Evolutionary conservation across 352 stramenopile species (phyloP).

Genomic region (Pythium dissimile): DNA sequence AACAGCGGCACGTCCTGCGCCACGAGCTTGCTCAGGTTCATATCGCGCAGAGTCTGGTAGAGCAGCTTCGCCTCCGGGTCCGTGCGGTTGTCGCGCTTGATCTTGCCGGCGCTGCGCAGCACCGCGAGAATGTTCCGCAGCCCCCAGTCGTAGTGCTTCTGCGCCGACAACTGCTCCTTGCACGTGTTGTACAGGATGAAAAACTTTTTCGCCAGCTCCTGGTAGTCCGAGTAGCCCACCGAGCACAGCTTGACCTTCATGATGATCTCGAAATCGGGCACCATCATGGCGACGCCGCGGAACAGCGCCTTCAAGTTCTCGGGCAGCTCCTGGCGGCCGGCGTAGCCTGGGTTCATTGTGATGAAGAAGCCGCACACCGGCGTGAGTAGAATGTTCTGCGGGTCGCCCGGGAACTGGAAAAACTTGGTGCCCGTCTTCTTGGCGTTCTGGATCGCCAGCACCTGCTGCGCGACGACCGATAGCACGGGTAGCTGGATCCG

Average conservation of each 20-base stretch:
- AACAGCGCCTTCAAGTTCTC: constrained; percentile 98
- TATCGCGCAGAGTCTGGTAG: constrained; percentile 92
- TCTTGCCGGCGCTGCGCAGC: constrained; percentile 85
- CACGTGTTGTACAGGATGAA: constrained; percentile 90
- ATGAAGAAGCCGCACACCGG: constrained; percentile 98
- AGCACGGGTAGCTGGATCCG: constrained; percentile 95
- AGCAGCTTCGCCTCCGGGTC: constrained; percentile 86
- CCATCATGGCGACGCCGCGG: constrained; percentile 90
- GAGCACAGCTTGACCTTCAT: constrained; percentile 96
- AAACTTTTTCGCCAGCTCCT: constrained; percentile 91
- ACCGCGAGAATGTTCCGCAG: constrained; percentile 90
- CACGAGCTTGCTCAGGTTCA: constrained; percentile 98
- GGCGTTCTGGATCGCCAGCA: constrained; percentile 97
- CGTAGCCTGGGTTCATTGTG: constrained; percentile 99
- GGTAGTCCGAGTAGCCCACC: constrained; percentile 92
- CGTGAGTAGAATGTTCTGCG: constrained; percentile 95
- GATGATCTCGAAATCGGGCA: constrained; percentile 92
- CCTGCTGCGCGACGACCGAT: constrained; percentile 97
- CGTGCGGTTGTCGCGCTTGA: constrained; percentile 89
- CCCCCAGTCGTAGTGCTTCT: constrained; percentile 93
- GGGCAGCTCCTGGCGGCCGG: constrained; percentile 95
- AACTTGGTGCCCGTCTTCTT: constrained; percentile 95
- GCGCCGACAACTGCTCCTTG: constrained; percentile 89
- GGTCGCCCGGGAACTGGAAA: constrained; percentile 98
- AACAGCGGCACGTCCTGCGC: constrained; percentile 98